Evolutionary conservation across 1,284 basidiomycete genomes (phyloP).

Genomic region (Microbotryum lychnidis-dioicae): DNA sequence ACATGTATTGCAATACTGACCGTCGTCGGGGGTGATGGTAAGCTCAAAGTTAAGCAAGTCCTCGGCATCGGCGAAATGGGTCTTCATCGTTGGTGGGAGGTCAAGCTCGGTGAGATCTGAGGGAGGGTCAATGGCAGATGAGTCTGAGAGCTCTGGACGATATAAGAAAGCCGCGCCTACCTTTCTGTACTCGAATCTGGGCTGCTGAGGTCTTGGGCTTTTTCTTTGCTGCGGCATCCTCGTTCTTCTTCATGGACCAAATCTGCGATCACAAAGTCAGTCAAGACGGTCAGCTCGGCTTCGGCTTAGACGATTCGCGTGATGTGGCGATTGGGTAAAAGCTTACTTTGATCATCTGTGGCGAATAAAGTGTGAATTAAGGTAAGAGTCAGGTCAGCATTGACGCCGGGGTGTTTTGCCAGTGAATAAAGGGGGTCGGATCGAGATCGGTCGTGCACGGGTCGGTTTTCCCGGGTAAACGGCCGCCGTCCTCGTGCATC

Average conservation of each 20-base stretch:
- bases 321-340: too few relatives aligned
- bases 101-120: conserved; percentile 94
- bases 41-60: conserved; percentile 95
- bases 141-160: background rate
- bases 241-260: conserved; percentile 95
- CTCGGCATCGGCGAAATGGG: conserved; percentile 77
- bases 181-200: conserved; percentile 97
- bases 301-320: too few relatives aligned
- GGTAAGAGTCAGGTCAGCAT: background rate
- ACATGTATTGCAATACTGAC: conserved; percentile 44
- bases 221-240: conserved; percentile 87
- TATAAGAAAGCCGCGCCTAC: conserved; percentile 46
- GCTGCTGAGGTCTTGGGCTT: conserved; percentile 95
- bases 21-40: conserved; percentile 93
- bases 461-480: too few relatives aligned
- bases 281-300: background rate
- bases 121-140: background rate
- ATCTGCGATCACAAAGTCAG: conserved; percentile 54
- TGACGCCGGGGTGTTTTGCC: too few relatives aligned
- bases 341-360: conserved; percentile 27
- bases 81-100: conserved; percentile 91
- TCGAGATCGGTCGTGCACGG: background rate
- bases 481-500: too few relatives aligned
- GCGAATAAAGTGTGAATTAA: background rate
- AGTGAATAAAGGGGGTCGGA: too few relatives aligned